A percentile compares a stretch with the other conserved stretches of the same genome.
Conservation (phyloP, 2,329 filamentous ascomycete species). For the Shiraia sp. region DNA sequence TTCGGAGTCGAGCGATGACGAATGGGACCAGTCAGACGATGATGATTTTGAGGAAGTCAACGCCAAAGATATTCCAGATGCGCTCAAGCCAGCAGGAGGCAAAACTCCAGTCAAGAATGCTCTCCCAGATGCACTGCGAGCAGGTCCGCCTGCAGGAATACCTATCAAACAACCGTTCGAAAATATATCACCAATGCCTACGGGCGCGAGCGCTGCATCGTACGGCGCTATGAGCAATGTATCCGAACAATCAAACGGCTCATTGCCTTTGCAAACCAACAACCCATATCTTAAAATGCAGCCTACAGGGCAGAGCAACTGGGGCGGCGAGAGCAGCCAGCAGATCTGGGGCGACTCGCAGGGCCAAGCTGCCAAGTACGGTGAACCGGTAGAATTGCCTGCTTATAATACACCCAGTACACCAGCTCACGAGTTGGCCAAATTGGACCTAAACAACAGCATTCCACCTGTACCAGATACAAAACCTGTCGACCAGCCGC, state of each 20-base stretch:
- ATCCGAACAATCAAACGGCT: conserved; percentile 31
- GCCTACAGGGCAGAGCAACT: conserved; percentile 39
- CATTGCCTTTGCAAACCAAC: conserved; percentile 45
- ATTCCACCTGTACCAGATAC: conserved; percentile 12
- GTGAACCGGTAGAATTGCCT: conserved; percentile 47
- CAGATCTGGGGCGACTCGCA: conserved; percentile 45
- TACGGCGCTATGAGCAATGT: conserved; percentile 35
- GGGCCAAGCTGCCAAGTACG: conserved; percentile 29
- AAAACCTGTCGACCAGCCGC: conserved; percentile 27
- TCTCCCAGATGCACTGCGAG: conserved; percentile 36
- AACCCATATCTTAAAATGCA: conserved; percentile 51
- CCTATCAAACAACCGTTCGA: conserved; percentile 35
- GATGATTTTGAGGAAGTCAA: conserved; percentile 36
- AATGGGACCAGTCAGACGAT: conserved; percentile 43
- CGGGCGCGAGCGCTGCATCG: conserved; percentile 32
- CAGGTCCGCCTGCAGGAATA: conserved; percentile 37
- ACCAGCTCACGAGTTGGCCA: conserved; percentile 43
- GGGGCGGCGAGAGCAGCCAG: conserved; percentile 43
- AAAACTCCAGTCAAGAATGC: conserved; percentile 25
- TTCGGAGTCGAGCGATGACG: conserved; percentile 36
- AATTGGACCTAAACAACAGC: conserved; percentile 38
- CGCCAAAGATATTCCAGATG: conserved; percentile 37
- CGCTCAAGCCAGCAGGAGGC: conserved; percentile 41
- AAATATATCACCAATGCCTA: conserved; percentile 33
- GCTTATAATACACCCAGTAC: conserved; percentile 46